Evolutionary conservation across 78 protist species (phyloP).

Genomic region (Parvularia atlantis): DNA sequence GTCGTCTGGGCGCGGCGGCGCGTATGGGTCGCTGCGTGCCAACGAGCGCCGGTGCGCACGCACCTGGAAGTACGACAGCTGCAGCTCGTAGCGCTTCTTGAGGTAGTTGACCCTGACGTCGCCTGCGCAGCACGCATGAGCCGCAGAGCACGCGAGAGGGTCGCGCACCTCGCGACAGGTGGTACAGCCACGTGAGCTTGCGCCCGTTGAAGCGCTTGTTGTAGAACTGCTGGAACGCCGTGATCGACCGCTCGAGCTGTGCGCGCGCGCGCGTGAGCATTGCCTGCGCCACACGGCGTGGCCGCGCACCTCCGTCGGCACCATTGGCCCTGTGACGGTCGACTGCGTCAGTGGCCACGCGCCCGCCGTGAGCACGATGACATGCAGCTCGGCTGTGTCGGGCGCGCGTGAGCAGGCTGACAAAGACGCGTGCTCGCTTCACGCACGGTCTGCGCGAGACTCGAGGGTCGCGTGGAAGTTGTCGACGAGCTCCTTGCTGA

Average conservation of each 20-base stretch:
- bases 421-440: too few relatives aligned
- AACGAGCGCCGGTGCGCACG: too few relatives aligned
- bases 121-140: not conserved
- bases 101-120: not conserved
- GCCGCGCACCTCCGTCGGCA: too few relatives aligned
- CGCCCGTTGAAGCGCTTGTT: slow-evolving; percentile 32
- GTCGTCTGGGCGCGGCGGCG: too few relatives aligned
- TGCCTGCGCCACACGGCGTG: slow-evolving; percentile 38
- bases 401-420: too few relatives aligned
- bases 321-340: too few relatives aligned
- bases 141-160: slow-evolving; percentile 11
- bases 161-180: slow-evolving; percentile 35
- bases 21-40: too few relatives aligned
- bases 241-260: slow-evolving; percentile 29
- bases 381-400: not conserved
- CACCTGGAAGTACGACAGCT: slow-evolving; percentile 40
- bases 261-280: not conserved
- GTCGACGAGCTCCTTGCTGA: slow-evolving; percentile 48
- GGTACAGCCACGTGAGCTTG: slow-evolving; percentile 61
- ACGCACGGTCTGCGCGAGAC: too few relatives aligned
- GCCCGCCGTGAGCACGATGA: slow-evolving; percentile 49
- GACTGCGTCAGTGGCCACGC: slow-evolving; percentile 54
- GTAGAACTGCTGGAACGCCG: slow-evolving; percentile 25
- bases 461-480: not conserved
- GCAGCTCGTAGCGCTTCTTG: not conserved